Evolutionary conservation across 1,284 basidiomycete species (phyloP).

Genomic region (Cutaneotrichosporon spelunceum): DNA sequence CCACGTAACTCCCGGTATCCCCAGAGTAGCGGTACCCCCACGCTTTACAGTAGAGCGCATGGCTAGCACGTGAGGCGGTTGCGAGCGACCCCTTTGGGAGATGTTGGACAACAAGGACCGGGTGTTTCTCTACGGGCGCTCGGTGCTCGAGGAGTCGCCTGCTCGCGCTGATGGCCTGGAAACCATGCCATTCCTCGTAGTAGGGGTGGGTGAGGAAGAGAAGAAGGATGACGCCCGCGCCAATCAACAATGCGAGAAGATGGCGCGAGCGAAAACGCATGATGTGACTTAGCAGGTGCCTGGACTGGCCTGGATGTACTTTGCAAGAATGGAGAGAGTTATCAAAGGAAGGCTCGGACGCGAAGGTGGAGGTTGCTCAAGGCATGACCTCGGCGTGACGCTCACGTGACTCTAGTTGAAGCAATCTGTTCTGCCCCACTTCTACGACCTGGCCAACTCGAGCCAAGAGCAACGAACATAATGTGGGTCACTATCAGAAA

Average conservation of each 20-base stretch:
- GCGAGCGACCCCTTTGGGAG: constrained; percentile 2
- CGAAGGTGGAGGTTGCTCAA: too few relatives aligned
- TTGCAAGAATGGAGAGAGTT: neutral
- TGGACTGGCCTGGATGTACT: too few relatives aligned
- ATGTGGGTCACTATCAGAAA: too few relatives aligned
- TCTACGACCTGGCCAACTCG: too few relatives aligned
- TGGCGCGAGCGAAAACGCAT: constrained; percentile 1
- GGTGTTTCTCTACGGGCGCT: neutral
- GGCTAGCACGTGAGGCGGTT: constrained; percentile 6
- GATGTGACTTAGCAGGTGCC: neutral
- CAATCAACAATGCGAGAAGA: neutral
- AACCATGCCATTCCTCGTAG: constrained; percentile 1
- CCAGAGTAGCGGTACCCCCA: constrained; percentile 15
- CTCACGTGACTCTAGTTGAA: too few relatives aligned
- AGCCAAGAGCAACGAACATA: too few relatives aligned
- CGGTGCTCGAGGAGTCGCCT: neutral
- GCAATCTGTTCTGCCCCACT: too few relatives aligned
- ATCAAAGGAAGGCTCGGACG: neutral
- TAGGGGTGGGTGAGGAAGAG: neutral
- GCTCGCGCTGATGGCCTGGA: neutral
- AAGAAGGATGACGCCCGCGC: neutral
- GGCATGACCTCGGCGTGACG: too few relatives aligned
- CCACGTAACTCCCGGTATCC: neutral
- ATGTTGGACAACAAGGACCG: constrained; percentile 13
- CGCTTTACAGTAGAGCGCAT: constrained; percentile 10